These are phyloP conservation scores for Cicer arietinum DNA, from an alignment of 306 rosid species.

Conservation along the genomic window DNA sequence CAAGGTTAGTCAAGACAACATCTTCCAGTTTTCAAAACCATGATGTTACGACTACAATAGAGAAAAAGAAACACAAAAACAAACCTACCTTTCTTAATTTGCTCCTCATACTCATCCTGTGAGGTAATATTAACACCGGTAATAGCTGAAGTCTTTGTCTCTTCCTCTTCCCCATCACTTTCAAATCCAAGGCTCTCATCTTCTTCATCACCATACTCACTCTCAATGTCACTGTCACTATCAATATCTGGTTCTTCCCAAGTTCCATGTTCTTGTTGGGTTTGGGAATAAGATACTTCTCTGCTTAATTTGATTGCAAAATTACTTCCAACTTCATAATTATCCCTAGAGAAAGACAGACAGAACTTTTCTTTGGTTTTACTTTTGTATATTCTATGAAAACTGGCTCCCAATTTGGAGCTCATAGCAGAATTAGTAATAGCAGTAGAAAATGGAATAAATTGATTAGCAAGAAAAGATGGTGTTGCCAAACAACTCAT, in stretches of 20 bases:
- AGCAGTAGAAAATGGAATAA: conserved; percentile 42
- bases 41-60: neutral
- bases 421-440: conserved; percentile 36
- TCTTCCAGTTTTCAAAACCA: conserved; percentile 18
- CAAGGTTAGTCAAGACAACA: neutral
- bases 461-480: conserved; percentile 41
- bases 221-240: conserved; percentile 68
- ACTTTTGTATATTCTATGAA: conserved; percentile 33
- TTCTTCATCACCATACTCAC: conserved; percentile 62
- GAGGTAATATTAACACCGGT: conserved; percentile 46
- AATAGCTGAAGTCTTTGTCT: conserved; percentile 46
- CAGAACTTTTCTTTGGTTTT: conserved; percentile 37
- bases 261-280: conserved; percentile 44
- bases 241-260: conserved; percentile 90
- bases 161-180: conserved; percentile 68
- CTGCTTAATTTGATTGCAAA: conserved; percentile 42
- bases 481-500: conserved; percentile 56
- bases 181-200: conserved; percentile 47
- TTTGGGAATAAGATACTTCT: conserved; percentile 39
- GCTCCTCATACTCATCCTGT: conserved; percentile 55
- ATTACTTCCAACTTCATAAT: conserved; percentile 40
- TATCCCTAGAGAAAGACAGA: conserved; percentile 39
- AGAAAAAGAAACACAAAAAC: conserved; percentile 17
- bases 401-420: conserved; percentile 39
- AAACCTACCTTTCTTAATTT: conserved; percentile 66